Evolutionary conservation across 208 protist genomes (phyloP).

Genomic region (Wallacemonas sp.): DNA sequence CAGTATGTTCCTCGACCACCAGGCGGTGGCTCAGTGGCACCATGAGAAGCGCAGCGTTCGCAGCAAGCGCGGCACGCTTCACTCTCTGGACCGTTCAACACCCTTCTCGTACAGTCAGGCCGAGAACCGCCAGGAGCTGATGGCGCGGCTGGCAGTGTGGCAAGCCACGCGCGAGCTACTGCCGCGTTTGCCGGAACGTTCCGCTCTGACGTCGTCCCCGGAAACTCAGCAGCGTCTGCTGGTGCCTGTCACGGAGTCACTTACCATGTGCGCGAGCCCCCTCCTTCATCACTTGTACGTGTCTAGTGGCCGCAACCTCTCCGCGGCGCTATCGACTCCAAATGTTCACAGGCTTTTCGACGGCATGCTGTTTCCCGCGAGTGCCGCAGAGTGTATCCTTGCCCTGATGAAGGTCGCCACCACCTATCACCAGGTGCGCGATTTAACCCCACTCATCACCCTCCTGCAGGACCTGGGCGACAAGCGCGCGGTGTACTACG

Average conservation of each 20-base stretch:
- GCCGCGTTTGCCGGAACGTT: neutral
- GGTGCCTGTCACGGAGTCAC: neutral
- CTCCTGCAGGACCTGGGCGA: slow-evolving; percentile 21
- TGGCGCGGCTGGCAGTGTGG: slow-evolving; percentile 42
- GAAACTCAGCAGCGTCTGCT: neutral
- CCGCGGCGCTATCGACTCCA: neutral
- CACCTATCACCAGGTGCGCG: neutral
- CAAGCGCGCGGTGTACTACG: slow-evolving; percentile 12
- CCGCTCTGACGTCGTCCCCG: neutral
- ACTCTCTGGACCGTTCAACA: slow-evolving; percentile 31
- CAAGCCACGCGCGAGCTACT: slow-evolving; percentile 20
- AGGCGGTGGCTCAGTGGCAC: slow-evolving; percentile 78
- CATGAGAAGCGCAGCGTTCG: slow-evolving; percentile 24
- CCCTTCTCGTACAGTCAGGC: slow-evolving; percentile 44
- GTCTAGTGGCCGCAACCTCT: neutral
- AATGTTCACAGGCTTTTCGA: slow-evolving; percentile 32
- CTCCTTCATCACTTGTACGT: neutral
- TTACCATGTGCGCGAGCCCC: slow-evolving; percentile 5
- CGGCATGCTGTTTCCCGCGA: slow-evolving; percentile 57
- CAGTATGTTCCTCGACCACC: slow-evolving; percentile 56
- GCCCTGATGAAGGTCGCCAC: slow-evolving; percentile 6
- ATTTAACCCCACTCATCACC: neutral
- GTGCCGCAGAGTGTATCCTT: slow-evolving; percentile 36
- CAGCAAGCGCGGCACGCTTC: slow-evolving; percentile 17
- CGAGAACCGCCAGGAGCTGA: slow-evolving; percentile 65